A percentile compares a stretch with the other conserved stretches of the same genome.
Evolutionary conservation across 805 yeast species (phyloP).

Genomic region (Wickerhamiella alocasiicola): DNA sequence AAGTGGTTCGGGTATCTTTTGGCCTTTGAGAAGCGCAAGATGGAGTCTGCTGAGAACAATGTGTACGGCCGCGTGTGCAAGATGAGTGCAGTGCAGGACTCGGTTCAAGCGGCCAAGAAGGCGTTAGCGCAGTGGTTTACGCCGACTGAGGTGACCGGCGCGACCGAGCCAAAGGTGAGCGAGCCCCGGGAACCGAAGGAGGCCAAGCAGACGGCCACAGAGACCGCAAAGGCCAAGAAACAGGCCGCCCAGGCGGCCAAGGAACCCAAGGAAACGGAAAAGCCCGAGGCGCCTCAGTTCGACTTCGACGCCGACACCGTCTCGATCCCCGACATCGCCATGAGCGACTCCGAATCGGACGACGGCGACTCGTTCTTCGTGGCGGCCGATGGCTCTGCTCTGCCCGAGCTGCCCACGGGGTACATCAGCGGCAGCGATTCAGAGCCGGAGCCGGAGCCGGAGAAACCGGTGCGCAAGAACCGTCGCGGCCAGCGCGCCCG

Average conservation of each 20-base stretch:
- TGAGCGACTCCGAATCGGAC: conserved; percentile 26
- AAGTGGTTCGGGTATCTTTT: conserved; percentile 13
- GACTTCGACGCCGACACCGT: conserved; percentile 23
- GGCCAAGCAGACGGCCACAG: not conserved
- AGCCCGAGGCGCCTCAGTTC: not conserved
- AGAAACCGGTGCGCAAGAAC: conserved; percentile 46
- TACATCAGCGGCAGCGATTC: conserved; percentile 73
- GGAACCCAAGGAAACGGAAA: conserved; percentile 12
- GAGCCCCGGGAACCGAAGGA: not conserved
- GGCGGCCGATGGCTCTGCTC: conserved; percentile 47
- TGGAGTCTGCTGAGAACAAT: conserved; percentile 22
- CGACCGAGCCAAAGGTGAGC: not conserved
- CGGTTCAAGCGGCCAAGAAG: conserved; percentile 11
- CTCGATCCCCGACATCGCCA: conserved; percentile 12
- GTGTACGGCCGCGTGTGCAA: conserved; percentile 32
- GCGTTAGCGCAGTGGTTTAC: conserved; percentile 11
- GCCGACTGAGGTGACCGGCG: conserved; percentile 1
- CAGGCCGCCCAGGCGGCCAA: not conserved
- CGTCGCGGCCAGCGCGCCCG: conserved; percentile 96
- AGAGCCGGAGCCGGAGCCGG: conserved; percentile 22
- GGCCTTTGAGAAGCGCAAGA: conserved; percentile 12
- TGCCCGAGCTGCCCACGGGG: conserved; percentile 36
- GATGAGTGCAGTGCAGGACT: conserved; percentile 18
- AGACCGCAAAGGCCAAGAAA: not conserved
- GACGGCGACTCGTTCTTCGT: conserved; percentile 34